These are phyloP conservation scores for Candida labiduridarum DNA, from an alignment of 1,139 yeast genomes.

Conservation along the genomic window DNA sequence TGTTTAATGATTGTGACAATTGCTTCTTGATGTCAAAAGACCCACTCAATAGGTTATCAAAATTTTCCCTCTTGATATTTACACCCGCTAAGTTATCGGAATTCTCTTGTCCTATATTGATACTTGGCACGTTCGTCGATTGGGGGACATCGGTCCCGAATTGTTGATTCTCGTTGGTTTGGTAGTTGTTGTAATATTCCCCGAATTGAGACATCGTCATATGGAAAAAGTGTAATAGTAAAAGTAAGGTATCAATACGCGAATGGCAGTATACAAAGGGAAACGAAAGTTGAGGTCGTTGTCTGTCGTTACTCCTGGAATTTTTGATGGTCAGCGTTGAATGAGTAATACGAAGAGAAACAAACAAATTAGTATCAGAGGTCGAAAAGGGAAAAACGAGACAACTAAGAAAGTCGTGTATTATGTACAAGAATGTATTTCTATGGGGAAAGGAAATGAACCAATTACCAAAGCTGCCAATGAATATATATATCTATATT, in stretches of 20 bases:
- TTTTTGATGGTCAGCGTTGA: too few relatives aligned
- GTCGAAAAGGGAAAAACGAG: neutral
- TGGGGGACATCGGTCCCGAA: neutral
- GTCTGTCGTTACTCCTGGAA: too few relatives aligned
- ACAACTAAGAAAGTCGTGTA: neutral
- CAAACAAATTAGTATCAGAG: too few relatives aligned
- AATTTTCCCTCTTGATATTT: conserved; percentile 31
- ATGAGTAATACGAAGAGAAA: too few relatives aligned
- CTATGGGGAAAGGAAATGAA: neutral
- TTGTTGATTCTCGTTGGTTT: neutral
- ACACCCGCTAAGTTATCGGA: conserved; percentile 23
- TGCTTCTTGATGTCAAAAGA: conserved; percentile 44
- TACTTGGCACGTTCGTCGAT: neutral
- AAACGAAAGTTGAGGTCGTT: too few relatives aligned
- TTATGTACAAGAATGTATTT: conserved; percentile 1
- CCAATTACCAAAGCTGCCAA: too few relatives aligned
- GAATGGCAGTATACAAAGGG: too few relatives aligned
- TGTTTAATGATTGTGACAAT: conserved; percentile 40
- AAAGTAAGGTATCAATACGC: neutral
- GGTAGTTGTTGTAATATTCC: conserved; percentile 3
- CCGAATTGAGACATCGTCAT: conserved; percentile 9
- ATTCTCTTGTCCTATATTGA: neutral
- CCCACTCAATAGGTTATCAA: conserved; percentile 31
- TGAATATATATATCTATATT: too few relatives aligned
- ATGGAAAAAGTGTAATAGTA: neutral